These are phyloP conservation scores for Cercospora nicotianae DNA, from an alignment of 2,329 filamentous ascomycete genomes.

Conservation along the genomic window DNA sequence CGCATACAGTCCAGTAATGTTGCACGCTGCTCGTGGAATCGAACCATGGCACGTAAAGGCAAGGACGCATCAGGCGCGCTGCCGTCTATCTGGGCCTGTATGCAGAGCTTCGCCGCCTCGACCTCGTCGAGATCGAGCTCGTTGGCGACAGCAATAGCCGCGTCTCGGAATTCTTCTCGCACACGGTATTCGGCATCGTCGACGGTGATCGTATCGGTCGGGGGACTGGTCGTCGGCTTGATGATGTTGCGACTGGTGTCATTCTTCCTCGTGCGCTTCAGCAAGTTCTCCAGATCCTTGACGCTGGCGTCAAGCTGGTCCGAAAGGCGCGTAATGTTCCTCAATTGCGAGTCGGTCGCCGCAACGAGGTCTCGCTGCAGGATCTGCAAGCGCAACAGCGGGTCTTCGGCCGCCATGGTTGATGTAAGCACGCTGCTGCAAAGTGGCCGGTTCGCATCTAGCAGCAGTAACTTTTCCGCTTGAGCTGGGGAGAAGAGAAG, in stretches of 20 bases:
- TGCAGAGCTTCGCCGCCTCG: slow-evolving; percentile 69
- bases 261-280: slow-evolving; percentile 74
- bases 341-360: slow-evolving; percentile 68
- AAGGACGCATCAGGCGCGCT: slow-evolving; percentile 67
- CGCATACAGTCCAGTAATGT: slow-evolving; percentile 81
- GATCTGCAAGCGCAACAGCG: slow-evolving; percentile 74
- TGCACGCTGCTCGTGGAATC: slow-evolving; percentile 82
- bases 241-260: slow-evolving; percentile 72
- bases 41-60: slow-evolving; percentile 76
- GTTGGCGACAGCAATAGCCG: slow-evolving; percentile 77
- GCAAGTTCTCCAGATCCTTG: slow-evolving; percentile 66
- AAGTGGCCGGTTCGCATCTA: neutral
- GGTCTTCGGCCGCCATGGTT: slow-evolving; percentile 53
- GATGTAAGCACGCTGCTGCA: neutral
- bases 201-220: slow-evolving; percentile 67
- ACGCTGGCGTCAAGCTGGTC: slow-evolving; percentile 65
- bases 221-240: slow-evolving; percentile 54
- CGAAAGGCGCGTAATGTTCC: slow-evolving; percentile 68
- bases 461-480: neutral
- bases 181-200: slow-evolving; percentile 73
- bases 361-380: slow-evolving; percentile 83
- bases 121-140: slow-evolving; percentile 88
- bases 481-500: neutral
- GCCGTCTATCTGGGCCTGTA: slow-evolving; percentile 69
- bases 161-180: slow-evolving; percentile 85